Evolutionary conservation across 495 filamentous ascomycete species (phyloP).

Genomic region (Cladorrhinum samala): DNA sequence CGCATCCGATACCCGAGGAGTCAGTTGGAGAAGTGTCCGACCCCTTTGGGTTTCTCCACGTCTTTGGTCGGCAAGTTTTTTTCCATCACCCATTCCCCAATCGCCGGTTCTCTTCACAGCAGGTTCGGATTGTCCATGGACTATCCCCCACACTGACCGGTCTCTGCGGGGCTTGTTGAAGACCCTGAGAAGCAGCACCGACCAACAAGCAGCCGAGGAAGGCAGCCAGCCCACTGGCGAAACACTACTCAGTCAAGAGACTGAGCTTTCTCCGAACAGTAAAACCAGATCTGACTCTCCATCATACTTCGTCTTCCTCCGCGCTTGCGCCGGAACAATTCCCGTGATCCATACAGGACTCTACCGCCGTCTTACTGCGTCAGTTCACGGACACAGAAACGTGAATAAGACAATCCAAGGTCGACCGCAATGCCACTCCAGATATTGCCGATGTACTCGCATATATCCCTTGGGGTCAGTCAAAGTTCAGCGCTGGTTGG

Average conservation of each 20-base stretch:
- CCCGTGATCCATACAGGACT: constrained; percentile 1
- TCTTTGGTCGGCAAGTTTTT: too few species aligned
- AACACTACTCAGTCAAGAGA: not conserved
- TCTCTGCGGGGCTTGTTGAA: not conserved
- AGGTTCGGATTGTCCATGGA: too few species aligned
- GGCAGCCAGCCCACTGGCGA: not conserved
- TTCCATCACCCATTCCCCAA: too few species aligned
- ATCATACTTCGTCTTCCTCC: not conserved
- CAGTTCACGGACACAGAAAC: not conserved
- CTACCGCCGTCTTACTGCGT: constrained; percentile 5
- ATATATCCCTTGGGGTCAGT: constrained; percentile 1
- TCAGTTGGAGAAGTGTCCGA: too few species aligned
- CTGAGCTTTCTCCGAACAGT: constrained; percentile 2
- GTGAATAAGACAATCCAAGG: not conserved
- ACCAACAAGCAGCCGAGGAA: not conserved
- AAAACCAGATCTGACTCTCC: not conserved
- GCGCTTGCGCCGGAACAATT: not conserved
- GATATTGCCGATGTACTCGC: not conserved
- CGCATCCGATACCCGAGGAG: too few species aligned
- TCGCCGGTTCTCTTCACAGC: too few species aligned
- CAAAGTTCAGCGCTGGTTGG: too few species aligned
- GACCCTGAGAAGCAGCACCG: not conserved
- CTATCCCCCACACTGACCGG: not conserved
- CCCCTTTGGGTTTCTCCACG: too few species aligned
- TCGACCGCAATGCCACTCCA: too few species aligned